Evolutionary conservation across 768 basidiomycete species (phyloP).

Genomic region (Pleurotus djamor): DNA sequence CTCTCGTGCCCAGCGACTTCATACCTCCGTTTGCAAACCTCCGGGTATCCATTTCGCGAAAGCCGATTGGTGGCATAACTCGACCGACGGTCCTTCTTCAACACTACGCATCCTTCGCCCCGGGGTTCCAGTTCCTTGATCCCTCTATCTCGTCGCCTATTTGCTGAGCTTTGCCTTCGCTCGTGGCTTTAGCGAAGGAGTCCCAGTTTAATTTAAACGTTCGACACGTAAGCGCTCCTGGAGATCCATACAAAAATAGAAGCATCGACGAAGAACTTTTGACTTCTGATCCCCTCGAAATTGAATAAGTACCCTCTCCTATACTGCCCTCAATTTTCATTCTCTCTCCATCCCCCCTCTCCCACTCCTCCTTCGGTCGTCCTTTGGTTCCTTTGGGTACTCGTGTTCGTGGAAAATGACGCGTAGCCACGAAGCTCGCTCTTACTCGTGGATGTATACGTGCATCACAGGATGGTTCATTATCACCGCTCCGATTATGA

Average conservation of each 20-base stretch:
- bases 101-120: background rate
- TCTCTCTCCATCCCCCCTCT: no score
- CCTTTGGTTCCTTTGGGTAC: no score
- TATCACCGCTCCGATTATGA: slow-evolving; percentile 54
- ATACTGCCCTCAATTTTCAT: background rate
- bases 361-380: background rate
- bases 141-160: background rate
- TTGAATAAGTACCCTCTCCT: slow-evolving; percentile 5
- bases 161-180: background rate
- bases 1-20: background rate
- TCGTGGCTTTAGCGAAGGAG: slow-evolving; percentile 2
- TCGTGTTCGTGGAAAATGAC: background rate
- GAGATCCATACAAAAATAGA: slow-evolving; percentile 3
- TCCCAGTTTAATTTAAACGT: background rate
- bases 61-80: background rate
- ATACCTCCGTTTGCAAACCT: background rate
- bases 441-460: slow-evolving; percentile 24
- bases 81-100: background rate
- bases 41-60: background rate
- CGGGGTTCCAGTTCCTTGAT: background rate
- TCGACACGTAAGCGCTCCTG: slow-evolving; percentile 7
- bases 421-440: background rate
- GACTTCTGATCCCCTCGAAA: background rate
- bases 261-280: background rate
- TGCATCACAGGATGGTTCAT: slow-evolving; percentile 59